A percentile compares a stretch with the other conserved stretches of the same genome.
Conservation (phyloP, 2,329 filamentous ascomycete genomes). For the Fusarium torulosum region DNA sequence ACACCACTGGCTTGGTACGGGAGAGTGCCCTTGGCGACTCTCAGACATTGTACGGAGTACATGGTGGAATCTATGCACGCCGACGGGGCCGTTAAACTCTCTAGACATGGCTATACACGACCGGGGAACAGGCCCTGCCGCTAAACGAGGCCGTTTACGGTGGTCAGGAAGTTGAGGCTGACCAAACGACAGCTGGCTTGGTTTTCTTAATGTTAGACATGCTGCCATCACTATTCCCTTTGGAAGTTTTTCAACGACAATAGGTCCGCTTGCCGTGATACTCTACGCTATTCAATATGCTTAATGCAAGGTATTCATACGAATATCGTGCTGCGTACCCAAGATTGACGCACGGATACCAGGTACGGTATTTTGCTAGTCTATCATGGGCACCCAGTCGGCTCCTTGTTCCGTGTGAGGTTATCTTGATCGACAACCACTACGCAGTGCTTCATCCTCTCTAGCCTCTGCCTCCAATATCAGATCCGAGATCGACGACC, state of each 20-base stretch:
- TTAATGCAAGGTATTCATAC: not conserved
- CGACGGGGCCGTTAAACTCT: slow-evolving; percentile 10
- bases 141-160: slow-evolving; percentile 19
- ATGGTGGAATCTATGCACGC: slow-evolving; percentile 12
- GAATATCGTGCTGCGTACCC: not conserved
- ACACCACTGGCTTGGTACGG: slow-evolving; percentile 14
- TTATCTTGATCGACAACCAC: slow-evolving; percentile 16
- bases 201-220: slow-evolving; percentile 2
- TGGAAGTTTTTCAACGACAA: slow-evolving; percentile 5
- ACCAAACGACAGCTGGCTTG: slow-evolving; percentile 18
- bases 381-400: slow-evolving; percentile 13
- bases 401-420: slow-evolving; percentile 13
- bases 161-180: slow-evolving; percentile 10
- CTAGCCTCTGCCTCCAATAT: slow-evolving; percentile 6
- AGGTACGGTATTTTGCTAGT: not conserved
- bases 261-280: slow-evolving; percentile 13
- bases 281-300: not conserved
- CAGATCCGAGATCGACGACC: slow-evolving; percentile 11
- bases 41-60: slow-evolving; percentile 25
- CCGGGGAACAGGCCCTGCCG: slow-evolving; percentile 19
- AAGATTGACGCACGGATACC: slow-evolving; percentile 23
- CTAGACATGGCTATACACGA: slow-evolving; percentile 4
- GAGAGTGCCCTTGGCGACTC: slow-evolving; percentile 12
- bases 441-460: not conserved
- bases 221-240: not conserved